Evolutionary conservation across 805 yeast species (phyloP).

Genomic region (Candida pini): DNA sequence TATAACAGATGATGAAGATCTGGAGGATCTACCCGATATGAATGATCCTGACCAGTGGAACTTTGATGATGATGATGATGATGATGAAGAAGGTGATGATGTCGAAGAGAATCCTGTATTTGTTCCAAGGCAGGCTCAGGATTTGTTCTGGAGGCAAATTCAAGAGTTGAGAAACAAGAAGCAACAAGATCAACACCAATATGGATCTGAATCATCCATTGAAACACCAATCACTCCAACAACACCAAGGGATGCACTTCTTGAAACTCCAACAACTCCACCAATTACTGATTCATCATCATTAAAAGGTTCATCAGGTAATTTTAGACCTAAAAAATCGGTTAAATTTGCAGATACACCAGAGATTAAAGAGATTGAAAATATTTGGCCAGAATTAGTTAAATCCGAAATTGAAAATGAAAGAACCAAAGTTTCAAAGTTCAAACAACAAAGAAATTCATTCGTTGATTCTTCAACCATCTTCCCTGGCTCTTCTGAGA

Average conservation of each 20-base stretch:
- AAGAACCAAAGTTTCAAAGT: conserved; percentile 10
- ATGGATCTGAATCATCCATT: too few species aligned
- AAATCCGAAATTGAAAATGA: conserved; percentile 22
- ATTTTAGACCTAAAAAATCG: conserved; percentile 31
- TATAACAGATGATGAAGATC: conserved; percentile 25
- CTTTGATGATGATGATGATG: conserved; percentile 25
- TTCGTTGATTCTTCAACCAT: too few species aligned
- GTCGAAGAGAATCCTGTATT: conserved; percentile 5
- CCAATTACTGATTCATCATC: neutral
- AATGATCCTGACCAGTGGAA: conserved; percentile 17
- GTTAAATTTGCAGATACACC: conserved; percentile 50
- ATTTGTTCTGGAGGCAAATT: conserved; percentile 38
- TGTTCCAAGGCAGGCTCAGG: conserved; percentile 28
- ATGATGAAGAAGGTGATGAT: conserved; percentile 14
- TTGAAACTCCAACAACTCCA: neutral
- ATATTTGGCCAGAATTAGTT: conserved; percentile 42
- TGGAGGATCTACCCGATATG: conserved; percentile 21
- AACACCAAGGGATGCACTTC: too few species aligned
- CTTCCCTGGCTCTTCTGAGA: too few species aligned
- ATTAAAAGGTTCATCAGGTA: neutral
- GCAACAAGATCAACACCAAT: conserved; percentile 1
- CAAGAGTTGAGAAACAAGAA: conserved; percentile 24
- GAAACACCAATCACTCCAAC: too few species aligned
- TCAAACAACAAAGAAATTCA: conserved; percentile 18
- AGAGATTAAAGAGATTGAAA: conserved; percentile 56